phyloP scores from a whole-genome alignment of 805 yeast genomes.

The Myxozyma monticola region DNA sequence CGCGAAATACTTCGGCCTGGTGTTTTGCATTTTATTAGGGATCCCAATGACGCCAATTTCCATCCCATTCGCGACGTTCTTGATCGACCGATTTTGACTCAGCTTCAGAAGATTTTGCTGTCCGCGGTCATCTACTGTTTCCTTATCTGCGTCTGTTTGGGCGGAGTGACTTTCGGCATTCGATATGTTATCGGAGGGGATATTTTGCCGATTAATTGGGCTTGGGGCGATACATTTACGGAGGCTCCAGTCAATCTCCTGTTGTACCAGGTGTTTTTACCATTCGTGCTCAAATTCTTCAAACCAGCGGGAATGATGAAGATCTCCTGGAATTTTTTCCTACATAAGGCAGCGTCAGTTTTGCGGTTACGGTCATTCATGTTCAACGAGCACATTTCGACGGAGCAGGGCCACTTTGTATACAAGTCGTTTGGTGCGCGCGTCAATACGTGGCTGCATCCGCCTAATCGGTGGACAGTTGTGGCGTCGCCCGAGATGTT shows the following conservation, averaged over 20 bases:
- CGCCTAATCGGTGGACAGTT: slow-evolving; percentile 37
- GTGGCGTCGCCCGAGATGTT: background rate
- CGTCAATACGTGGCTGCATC: no score
- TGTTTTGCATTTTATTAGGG: slow-evolving; percentile 83
- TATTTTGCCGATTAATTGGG: slow-evolving; percentile 33
- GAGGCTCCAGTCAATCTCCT: slow-evolving; percentile 26
- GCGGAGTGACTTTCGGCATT: slow-evolving; percentile 56
- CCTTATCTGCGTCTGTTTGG: slow-evolving; percentile 74
- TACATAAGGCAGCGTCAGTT: slow-evolving; percentile 38
- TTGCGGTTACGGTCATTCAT: slow-evolving; percentile 83
- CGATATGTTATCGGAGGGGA: slow-evolving; percentile 35
- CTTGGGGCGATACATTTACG: slow-evolving; percentile 15
- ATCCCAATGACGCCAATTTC: slow-evolving; percentile 91
- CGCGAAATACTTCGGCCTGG: slow-evolving; percentile 82
- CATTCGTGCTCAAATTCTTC: slow-evolving; percentile 17
- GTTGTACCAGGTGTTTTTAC: slow-evolving; percentile 19
- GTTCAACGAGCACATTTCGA: slow-evolving; percentile 57
- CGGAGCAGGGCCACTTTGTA: slow-evolving; percentile 68
- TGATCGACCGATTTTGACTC: slow-evolving; percentile 70
- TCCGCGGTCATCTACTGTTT: slow-evolving; percentile 74
- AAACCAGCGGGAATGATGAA: slow-evolving; percentile 24
- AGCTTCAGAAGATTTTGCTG: slow-evolving; percentile 67
- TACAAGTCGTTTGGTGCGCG: no score
- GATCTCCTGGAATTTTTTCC: slow-evolving; percentile 33
- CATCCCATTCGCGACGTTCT: slow-evolving; percentile 84